phyloP scores from a whole-genome alignment of 345 rosid species.

The Arabidopsis suecica region DNA sequence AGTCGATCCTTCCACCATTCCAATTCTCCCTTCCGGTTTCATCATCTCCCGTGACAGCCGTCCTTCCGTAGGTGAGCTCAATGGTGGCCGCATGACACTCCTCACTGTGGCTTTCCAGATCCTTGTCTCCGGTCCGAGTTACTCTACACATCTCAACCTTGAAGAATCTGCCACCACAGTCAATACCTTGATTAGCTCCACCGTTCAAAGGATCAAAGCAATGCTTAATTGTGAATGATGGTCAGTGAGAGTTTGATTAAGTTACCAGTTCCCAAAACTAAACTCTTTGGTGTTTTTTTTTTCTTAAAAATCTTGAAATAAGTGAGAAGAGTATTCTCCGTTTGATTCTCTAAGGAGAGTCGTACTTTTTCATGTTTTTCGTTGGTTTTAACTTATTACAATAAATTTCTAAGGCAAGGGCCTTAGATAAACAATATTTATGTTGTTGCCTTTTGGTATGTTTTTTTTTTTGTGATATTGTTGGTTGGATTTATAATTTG shows the following conservation, averaged over 20 bases:
- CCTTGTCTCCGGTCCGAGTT: slow-evolving; percentile 48
- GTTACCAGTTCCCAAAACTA: not conserved
- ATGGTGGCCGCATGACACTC: slow-evolving; percentile 27
- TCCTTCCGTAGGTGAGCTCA: not conserved
- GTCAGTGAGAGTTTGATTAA: slow-evolving; percentile 18
- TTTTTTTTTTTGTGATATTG: not conserved
- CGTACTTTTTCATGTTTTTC: slow-evolving; percentile 1
- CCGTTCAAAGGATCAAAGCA: slow-evolving; percentile 59
- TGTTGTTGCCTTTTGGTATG: slow-evolving; percentile 20
- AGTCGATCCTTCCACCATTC: slow-evolving; percentile 46
- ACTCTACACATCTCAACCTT: slow-evolving; percentile 41
- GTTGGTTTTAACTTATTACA: not conserved
- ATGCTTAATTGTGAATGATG: slow-evolving; percentile 51
- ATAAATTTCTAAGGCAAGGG: slow-evolving; percentile 22
- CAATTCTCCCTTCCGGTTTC: slow-evolving; percentile 86
- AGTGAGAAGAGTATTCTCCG: slow-evolving; percentile 24
- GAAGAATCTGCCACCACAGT: slow-evolving; percentile 57
- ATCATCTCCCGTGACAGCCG: slow-evolving; percentile 59
- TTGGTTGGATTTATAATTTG: not conserved
- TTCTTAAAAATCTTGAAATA: not conserved
- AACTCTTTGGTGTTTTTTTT: slow-evolving; percentile 5
- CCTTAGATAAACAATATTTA: slow-evolving; percentile 34
- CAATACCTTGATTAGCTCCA: slow-evolving; percentile 64
- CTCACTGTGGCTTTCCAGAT: slow-evolving; percentile 82
- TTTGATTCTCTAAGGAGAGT: slow-evolving; percentile 29